Base-by-base conservation (phyloP, 148 eudicot species). In the Gaultheria prostrata region DNA sequence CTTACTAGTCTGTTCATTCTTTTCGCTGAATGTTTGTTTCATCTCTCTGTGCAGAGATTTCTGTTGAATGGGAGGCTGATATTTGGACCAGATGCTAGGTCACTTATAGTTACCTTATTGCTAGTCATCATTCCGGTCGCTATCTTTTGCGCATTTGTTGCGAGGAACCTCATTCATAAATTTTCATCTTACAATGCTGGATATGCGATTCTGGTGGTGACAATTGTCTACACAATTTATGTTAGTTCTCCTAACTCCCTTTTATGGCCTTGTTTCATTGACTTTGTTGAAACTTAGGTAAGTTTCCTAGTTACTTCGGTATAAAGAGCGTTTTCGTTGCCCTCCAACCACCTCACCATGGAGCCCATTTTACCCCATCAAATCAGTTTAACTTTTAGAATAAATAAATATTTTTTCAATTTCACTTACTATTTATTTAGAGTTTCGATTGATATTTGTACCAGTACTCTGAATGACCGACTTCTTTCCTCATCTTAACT, bases 11-110 rank as follows among this genome's bases (percentile, higher is more conserved):
- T 61, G 4, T 80, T 8, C 18, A 63, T 67, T 67, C 75, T 14
- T 11, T 65, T 33, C 13, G 15, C 24, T 82, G 82, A 65, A n/a
- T 14, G 5, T 79, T 57, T 75, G 11, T 75, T 8, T 76, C 51
- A 26, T 21, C 77, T 20, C 78, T n/a, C 20, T 82, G 9, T 84
- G 89, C 92, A 93, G 96, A 87, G 84, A 84, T 93, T 93, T 88
- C 33, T 92, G 49, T 89, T 89, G 77, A 61, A 35, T 49, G 96
- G 96, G 84, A 92, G 96, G 88, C 84, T 93, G 76, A 87, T 93
- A 80, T 93, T 93, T 87, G 96, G 96, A 69, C 96, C 94, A 18
- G 96, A 93, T 88, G 96, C 93, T 84, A 89, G 89, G 82, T 92
- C 96, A 35, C 88, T 93, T 51, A 81, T 89, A 77, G 90, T 87